A percentile compares a stretch with the other conserved stretches of the same genome.
These are phyloP conservation scores for Hirsutella minnesotensis DNA, from an alignment of 2,329 filamentous ascomycete species.

Conservation along the genomic window DNA sequence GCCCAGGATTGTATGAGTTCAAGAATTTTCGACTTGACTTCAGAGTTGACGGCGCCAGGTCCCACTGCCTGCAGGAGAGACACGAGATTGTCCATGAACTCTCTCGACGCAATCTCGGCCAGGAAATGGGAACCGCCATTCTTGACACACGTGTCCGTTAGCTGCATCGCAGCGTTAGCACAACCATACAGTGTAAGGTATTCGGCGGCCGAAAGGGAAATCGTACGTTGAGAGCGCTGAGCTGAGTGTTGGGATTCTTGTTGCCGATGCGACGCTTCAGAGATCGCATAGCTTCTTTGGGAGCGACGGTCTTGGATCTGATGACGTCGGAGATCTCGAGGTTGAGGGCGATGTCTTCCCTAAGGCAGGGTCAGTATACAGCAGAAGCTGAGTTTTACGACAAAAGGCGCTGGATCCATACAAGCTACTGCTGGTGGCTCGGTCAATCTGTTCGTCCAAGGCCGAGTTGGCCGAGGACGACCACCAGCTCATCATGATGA, in stretches of 20 bases:
- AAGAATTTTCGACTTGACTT: constrained; percentile 82
- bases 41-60: constrained; percentile 61
- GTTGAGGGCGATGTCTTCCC: constrained; percentile 93
- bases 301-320: constrained; percentile 91
- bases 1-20: constrained; percentile 93
- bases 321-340: constrained; percentile 97
- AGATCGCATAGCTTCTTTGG: constrained; percentile 95
- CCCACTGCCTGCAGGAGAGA: constrained; percentile 79
- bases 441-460: constrained; percentile 94
- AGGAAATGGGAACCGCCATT: constrained; percentile 96
- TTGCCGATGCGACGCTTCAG: constrained; percentile 89
- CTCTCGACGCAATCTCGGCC: constrained; percentile 84
- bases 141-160: constrained; percentile 97
- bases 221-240: constrained; percentile 80
- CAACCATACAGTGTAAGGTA: too few species aligned
- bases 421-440: constrained; percentile 88
- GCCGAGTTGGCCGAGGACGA: constrained; percentile 82
- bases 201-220: background rate
- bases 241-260: constrained; percentile 94
- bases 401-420: constrained; percentile 32
- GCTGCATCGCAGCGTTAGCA: constrained; percentile 33
- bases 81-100: constrained; percentile 96
- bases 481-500: constrained; percentile 80
- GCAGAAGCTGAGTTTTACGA: background rate
- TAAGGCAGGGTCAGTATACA: constrained; percentile 20